Evolutionary conservation across 2,329 filamentous ascomycete species (phyloP).

Genomic region (Ploettnerulaceae sp.): DNA sequence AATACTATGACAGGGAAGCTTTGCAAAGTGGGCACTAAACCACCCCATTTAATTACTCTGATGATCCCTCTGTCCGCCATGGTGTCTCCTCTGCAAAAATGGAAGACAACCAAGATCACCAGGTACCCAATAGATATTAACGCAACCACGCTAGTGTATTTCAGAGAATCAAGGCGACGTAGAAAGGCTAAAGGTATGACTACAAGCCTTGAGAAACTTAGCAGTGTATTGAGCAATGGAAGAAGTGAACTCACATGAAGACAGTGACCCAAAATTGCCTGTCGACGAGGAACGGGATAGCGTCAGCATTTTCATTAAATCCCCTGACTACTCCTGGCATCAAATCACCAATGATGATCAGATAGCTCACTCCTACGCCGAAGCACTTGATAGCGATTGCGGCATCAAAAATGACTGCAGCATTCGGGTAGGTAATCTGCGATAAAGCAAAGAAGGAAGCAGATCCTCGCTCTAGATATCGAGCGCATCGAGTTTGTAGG

Average conservation of each 20-base stretch:
- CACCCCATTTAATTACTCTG: slow-evolving; percentile 71
- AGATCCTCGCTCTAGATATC: slow-evolving; percentile 83
- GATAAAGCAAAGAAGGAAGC: slow-evolving; percentile 96
- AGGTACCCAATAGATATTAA: slow-evolving; percentile 91
- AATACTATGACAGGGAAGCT: slow-evolving; percentile 95
- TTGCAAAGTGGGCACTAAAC: slow-evolving; percentile 71
- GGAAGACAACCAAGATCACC: slow-evolving; percentile 86
- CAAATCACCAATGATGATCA: slow-evolving; percentile 97
- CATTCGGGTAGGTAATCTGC: slow-evolving; percentile 94
- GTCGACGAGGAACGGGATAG: slow-evolving; percentile 73
- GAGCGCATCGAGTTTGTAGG: slow-evolving; percentile 85
- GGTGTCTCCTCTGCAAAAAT: slow-evolving; percentile 76
- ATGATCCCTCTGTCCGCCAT: slow-evolving; percentile 69
- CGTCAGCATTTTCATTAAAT: slow-evolving; percentile 61
- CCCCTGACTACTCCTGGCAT: slow-evolving; percentile 93
- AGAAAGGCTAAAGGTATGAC: slow-evolving; percentile 94
- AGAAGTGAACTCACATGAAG: slow-evolving; percentile 62
- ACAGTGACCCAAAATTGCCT: slow-evolving; percentile 96
- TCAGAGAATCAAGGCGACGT: slow-evolving; percentile 85
- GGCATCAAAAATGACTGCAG: slow-evolving; percentile 88
- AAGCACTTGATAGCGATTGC: slow-evolving; percentile 98
- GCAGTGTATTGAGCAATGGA: slow-evolving; percentile 5
- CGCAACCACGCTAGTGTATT: slow-evolving; percentile 92
- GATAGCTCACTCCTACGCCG: slow-evolving; percentile 91
- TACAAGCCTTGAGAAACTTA: slow-evolving; percentile 55